phyloP scores from a whole-genome alignment of 805 yeast genomes.

The Cyberlindnera saturnus region DNA sequence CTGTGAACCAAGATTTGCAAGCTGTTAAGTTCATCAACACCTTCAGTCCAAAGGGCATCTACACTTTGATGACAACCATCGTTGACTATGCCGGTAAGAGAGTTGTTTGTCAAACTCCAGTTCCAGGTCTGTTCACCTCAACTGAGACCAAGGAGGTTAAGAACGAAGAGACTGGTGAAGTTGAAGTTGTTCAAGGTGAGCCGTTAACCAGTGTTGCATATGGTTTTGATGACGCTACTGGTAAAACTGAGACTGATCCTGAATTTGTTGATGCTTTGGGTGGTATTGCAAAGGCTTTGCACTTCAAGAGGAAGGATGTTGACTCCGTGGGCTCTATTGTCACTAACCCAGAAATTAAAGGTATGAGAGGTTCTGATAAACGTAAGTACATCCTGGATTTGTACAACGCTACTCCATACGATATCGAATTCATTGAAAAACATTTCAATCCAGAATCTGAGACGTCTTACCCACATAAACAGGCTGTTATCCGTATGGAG shows the following conservation, averaged over 20 bases:
- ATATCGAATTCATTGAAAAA: conserved; percentile 67
- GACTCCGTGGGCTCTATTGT: conserved; percentile 41
- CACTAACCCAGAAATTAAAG: conserved; percentile 77
- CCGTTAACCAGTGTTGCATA: conserved; percentile 36
- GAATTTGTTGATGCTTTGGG: conserved; percentile 51
- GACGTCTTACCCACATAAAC: conserved; percentile 71
- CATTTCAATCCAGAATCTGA: conserved; percentile 37
- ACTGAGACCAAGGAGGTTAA: conserved; percentile 33
- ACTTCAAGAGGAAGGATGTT: conserved; percentile 64
- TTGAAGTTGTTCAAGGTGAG: conserved; percentile 28
- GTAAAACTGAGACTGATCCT: conserved; percentile 41
- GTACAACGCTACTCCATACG: conserved; percentile 79
- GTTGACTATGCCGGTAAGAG: conserved; percentile 89
- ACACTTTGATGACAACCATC: conserved; percentile 73
- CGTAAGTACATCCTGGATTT: conserved; percentile 81
- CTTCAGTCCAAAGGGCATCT: conserved; percentile 55
- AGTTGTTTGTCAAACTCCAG: conserved; percentile 88
- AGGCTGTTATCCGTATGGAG: conserved; percentile 75
- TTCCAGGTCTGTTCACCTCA: conserved; percentile 64
- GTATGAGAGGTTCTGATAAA: conserved; percentile 78
- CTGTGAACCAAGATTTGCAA: conserved; percentile 71
- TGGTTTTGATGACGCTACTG: conserved; percentile 64
- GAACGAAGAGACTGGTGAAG: conserved; percentile 35
- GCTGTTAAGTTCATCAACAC: conserved; percentile 66
- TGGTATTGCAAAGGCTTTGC: conserved; percentile 67